Conservation (phyloP, 2,329 filamentous ascomycete species). For the Aspergillus calidoustus region DNA sequence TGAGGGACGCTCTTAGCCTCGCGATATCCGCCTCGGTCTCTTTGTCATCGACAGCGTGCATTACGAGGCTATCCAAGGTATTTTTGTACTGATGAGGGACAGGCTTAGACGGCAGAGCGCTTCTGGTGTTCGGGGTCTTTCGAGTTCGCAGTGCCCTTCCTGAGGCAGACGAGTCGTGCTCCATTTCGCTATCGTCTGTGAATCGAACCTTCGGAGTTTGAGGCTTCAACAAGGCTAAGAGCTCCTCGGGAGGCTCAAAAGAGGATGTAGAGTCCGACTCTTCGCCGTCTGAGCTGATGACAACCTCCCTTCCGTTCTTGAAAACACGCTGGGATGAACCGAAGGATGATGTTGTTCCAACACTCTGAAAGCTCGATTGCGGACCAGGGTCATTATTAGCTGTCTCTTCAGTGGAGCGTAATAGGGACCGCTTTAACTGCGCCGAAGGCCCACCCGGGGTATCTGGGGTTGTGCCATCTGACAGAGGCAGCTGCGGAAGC, state of each 20-base stretch:
- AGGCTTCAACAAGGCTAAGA: slow-evolving; percentile 43
- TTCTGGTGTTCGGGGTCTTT: slow-evolving; percentile 25
- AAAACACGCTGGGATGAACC: slow-evolving; percentile 56
- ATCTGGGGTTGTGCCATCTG: slow-evolving; percentile 23
- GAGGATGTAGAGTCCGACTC: slow-evolving; percentile 62
- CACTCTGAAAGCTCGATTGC: slow-evolving; percentile 28
- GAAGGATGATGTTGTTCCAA: slow-evolving; percentile 28
- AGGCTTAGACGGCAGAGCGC: slow-evolving; percentile 11
- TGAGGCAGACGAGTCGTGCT: slow-evolving; percentile 12
- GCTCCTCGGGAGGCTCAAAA: slow-evolving; percentile 59
- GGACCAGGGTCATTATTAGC: slow-evolving; percentile 8
- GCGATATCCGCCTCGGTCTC: slow-evolving; percentile 60
- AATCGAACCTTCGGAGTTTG: slow-evolving; percentile 11
- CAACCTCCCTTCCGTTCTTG: slow-evolving; percentile 57
- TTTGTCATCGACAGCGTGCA: slow-evolving; percentile 63
- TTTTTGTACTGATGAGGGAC: slow-evolving; percentile 61
- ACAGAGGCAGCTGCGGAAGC: slow-evolving; percentile 28
- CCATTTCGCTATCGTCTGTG: slow-evolving; percentile 18
- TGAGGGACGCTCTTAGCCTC: slow-evolving; percentile 37
- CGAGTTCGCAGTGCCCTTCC: slow-evolving; percentile 20
- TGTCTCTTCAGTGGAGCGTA: slow-evolving; percentile 16
- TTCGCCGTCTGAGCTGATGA: slow-evolving; percentile 75
- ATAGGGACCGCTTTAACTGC: slow-evolving; percentile 26
- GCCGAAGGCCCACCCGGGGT: slow-evolving; percentile 18
- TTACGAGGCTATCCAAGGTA: slow-evolving; percentile 65